Percentiles rank a stretch among this genome's conserved stretches.
Conservation (phyloP, 352 stramenopile genomes). For the Thraustochytrium striatum region DNA sequence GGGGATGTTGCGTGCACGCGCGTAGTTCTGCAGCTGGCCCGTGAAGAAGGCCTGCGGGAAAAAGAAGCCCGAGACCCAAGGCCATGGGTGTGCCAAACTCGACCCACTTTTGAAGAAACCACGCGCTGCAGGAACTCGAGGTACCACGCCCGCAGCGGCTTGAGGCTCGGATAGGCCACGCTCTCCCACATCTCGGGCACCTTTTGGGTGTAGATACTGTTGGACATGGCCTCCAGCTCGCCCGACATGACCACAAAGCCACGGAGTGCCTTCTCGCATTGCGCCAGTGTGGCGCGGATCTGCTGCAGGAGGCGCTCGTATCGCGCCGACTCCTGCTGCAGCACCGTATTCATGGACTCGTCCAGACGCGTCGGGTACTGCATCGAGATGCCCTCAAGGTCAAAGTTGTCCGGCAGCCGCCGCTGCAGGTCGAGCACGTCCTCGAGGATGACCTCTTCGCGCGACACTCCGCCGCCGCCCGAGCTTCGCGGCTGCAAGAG, state of each 20-base stretch:
- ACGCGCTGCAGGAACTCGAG: conserved; percentile 77
- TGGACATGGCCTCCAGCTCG: conserved; percentile 84
- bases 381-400: conserved; percentile 80
- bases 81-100: conserved; percentile 75
- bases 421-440: conserved; percentile 76
- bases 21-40: conserved; percentile 87
- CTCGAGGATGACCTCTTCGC: conserved; percentile 72
- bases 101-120: conserved; percentile 86
- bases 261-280: conserved; percentile 78
- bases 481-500: conserved; percentile 75
- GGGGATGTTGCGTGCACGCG: conserved; percentile 79
- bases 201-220: conserved; percentile 83
- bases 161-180: conserved; percentile 58
- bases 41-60: conserved; percentile 93
- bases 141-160: conserved; percentile 86
- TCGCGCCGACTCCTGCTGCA: conserved; percentile 87
- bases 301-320: conserved; percentile 88
- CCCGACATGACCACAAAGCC: conserved; percentile 89
- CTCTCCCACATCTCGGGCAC: conserved; percentile 77
- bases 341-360: conserved; percentile 92
- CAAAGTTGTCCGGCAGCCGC: conserved; percentile 71
- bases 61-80: conserved; percentile 92
- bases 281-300: conserved; percentile 76
- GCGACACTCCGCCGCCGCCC: conserved; percentile 36
- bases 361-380: conserved; percentile 84